Base-by-base conservation (phyloP, 495 filamentous ascomycete species). In the Acidiella bohemica region DNA sequence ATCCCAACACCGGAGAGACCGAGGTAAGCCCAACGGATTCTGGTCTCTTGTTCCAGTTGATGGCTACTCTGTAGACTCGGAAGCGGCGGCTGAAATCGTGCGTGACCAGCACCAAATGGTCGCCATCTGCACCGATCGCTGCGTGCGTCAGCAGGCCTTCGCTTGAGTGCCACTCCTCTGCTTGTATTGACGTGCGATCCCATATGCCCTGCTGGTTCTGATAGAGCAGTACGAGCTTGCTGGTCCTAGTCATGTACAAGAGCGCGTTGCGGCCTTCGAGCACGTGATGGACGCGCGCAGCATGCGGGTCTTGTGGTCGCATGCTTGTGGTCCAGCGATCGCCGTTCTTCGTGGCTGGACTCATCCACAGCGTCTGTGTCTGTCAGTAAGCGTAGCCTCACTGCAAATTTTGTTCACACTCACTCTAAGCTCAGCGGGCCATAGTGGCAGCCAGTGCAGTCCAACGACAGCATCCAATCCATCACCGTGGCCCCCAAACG, bases 61-160 rank as follows among this genome's bases (percentile, higher is more conserved):
- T 56, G 21, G 46, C 43, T 32, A 64, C 46, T 24, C 53, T 59
- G 44, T 60, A 64, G 5, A 64, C 21, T 36, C 56, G 50, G 1
- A 62, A 42, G 8, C 51, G 50, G 10, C 47, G 28, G 8, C 36
- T 30, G 2, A 41, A 32, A 38, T 61, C 51, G 32, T 60, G 49
- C 7, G 57, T 50, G 8, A 40, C 56, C 14, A 64, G 36, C 8
- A 62, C 32, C 16, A 65, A 35, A 20, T 55, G 44, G 25, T 55
- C 49, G 37, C 75, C 68, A 59, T 68, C 78, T 30, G 87, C 82
- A 9, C 77, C 78, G 41, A 90, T 64, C 11, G 85, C 70, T 2
- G 84, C 83, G 61, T 94, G 85, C 3, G 83, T 85, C 24, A 92
- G 66, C 12, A 81, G 50, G 34, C 84, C 74, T 35, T 80, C 72